phyloP scores from a whole-genome alignment of 106 monocot species.

The Phalaenopsis aphrodite region DNA sequence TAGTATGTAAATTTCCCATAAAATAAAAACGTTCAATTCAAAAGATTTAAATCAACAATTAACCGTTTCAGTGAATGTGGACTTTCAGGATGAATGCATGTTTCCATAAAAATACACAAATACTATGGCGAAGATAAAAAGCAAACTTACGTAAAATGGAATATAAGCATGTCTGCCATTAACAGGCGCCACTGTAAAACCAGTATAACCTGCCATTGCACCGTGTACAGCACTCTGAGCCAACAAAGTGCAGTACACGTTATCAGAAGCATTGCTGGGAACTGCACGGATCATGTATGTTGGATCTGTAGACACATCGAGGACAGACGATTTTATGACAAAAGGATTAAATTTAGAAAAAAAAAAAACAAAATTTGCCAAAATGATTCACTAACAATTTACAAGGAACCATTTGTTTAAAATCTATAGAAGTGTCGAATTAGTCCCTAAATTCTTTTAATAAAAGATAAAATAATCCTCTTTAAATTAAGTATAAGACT shows the following conservation, averaged over 20 bases:
- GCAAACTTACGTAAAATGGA: conserved; percentile 67
- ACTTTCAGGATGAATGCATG: neutral
- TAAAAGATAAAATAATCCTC: too few species aligned
- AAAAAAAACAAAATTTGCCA: neutral
- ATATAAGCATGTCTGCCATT: conserved; percentile 94
- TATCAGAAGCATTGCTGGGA: conserved; percentile 89
- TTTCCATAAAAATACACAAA: neutral
- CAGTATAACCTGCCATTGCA: conserved; percentile 92
- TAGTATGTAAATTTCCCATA: neutral
- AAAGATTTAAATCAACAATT: neutral
- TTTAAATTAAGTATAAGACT: too few species aligned
- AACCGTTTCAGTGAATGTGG: neutral
- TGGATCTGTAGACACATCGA: conserved; percentile 44
- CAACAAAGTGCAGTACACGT: conserved; percentile 85
- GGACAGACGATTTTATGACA: neutral
- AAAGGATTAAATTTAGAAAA: neutral
- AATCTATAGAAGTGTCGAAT: too few species aligned
- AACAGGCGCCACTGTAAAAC: conserved; percentile 81
- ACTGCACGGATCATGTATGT: conserved; percentile 96
- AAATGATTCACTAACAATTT: too few species aligned
- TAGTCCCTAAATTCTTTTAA: too few species aligned
- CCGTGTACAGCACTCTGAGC: conserved; percentile 93
- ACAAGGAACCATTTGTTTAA: too few species aligned
- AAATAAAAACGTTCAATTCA: neutral
- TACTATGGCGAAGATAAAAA: neutral